Conservation (phyloP, 2,329 filamentous ascomycete species). For the Exophiala xenobiotica region DNA sequence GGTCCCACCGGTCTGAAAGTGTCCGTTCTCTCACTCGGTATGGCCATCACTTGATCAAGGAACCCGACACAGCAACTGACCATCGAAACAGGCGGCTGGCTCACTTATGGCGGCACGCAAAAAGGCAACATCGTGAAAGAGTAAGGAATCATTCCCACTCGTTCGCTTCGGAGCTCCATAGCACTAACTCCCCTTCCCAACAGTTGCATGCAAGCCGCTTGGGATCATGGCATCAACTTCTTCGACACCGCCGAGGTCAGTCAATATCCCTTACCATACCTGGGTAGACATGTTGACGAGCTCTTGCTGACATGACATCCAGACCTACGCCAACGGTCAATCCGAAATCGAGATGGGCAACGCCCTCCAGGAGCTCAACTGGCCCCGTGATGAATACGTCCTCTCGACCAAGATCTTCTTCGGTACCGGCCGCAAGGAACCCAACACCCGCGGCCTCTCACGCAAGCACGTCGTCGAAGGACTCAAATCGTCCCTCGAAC, state of each 20-base stretch:
- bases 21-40: constrained; percentile 65
- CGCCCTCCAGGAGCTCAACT: constrained; percentile 57
- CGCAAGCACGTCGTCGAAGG: constrained; percentile 71
- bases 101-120: constrained; percentile 49
- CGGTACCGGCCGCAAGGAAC: constrained; percentile 45
- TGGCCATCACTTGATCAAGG: background rate
- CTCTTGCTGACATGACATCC: constrained; percentile 3
- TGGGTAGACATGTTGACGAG: background rate
- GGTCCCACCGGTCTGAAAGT: constrained; percentile 71
- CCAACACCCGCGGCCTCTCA: constrained; percentile 64
- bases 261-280: background rate
- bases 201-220: constrained; percentile 52
- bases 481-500: constrained; percentile 58
- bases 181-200: constrained; percentile 19
- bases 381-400: constrained; percentile 58
- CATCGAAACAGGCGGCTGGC: constrained; percentile 37
- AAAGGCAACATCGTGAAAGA: constrained; percentile 63
- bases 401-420: constrained; percentile 57
- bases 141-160: constrained; percentile 41
- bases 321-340: constrained; percentile 51
- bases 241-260: constrained; percentile 57
- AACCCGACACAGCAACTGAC: background rate
- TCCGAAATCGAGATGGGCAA: constrained; percentile 56
- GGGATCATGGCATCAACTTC: constrained; percentile 58
- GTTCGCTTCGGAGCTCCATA: background rate